Evolutionary conservation across 257 asterid genomes (phyloP).

Genomic region (Penstemon barbatus): DNA sequence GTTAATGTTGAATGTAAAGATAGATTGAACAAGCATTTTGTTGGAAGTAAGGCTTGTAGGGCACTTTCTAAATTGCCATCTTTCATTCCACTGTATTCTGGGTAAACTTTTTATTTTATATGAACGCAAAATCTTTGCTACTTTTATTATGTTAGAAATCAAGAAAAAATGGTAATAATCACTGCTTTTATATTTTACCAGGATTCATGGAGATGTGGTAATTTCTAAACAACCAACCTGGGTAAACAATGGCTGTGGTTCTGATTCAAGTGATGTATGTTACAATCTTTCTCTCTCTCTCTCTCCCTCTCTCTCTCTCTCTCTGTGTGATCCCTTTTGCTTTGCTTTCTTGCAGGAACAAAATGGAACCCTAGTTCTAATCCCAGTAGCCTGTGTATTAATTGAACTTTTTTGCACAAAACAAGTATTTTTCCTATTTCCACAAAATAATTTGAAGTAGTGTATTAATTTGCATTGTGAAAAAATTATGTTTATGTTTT

Average conservation of each 20-base stretch:
- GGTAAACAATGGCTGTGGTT: conserved; percentile 37
- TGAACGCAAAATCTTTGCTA: background rate
- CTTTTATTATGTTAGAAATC: conserved; percentile 16
- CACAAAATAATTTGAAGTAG: background rate
- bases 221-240: conserved; percentile 67
- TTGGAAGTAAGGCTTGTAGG: conserved; percentile 56
- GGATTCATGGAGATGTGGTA: conserved; percentile 87
- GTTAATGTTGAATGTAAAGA: conserved; percentile 53
- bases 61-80: conserved; percentile 59
- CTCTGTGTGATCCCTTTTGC: background rate
- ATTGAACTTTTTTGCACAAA: conserved; percentile 62
- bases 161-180: background rate
- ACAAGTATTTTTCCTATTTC: conserved; percentile 34
- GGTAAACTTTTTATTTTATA: conserved; percentile 38
- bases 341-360: conserved; percentile 44
- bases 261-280: conserved; percentile 44
- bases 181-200: conserved; percentile 23
- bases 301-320: conserved; percentile 25
- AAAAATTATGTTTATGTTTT: background rate
- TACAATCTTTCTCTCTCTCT: conserved; percentile 28
- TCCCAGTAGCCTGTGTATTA: conserved; percentile 67
- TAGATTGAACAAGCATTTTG: conserved; percentile 44
- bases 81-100: conserved; percentile 67
- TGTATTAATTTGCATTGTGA: background rate
- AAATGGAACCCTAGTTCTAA: conserved; percentile 68